A percentile compares a stretch with the other conserved stretches of the same genome.
phyloP scores from a whole-genome alignment of 495 filamentous ascomycete genomes.

The Penicillium fimorum region DNA sequence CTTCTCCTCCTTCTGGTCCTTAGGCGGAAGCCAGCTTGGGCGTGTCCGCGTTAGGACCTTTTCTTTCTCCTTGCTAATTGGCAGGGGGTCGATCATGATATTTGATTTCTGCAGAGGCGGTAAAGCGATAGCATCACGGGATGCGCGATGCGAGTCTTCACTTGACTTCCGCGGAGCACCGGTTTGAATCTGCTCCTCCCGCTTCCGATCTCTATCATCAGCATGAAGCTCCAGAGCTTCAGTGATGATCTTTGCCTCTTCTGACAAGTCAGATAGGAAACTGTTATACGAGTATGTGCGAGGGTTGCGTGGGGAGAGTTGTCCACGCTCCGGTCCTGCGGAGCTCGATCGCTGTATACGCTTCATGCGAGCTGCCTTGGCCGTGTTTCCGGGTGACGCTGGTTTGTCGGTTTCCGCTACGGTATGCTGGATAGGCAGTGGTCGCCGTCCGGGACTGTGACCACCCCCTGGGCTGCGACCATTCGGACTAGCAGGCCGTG shows the following conservation, averaged over 20 bases:
- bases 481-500: conserved; percentile 55
- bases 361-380: conserved; percentile 35
- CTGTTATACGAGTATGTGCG: conserved; percentile 85
- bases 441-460: conserved; percentile 38
- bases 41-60: conserved; percentile 86
- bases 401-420: conserved; percentile 26
- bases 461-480: conserved; percentile 36
- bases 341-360: conserved; percentile 42
- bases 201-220: conserved; percentile 56
- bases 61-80: conserved; percentile 95
- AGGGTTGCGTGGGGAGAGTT: conserved; percentile 49
- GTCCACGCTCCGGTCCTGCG: conserved; percentile 43
- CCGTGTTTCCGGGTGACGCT: conserved; percentile 24
- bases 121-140: conserved; percentile 59
- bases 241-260: conserved; percentile 84
- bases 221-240: conserved; percentile 86
- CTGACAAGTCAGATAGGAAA: conserved; percentile 73
- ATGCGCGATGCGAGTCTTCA: conserved; percentile 54
- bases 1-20: conserved; percentile 88
- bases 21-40: conserved; percentile 93
- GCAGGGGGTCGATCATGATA: conserved; percentile 94
- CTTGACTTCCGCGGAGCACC: conserved; percentile 46
- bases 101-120: conserved; percentile 84
- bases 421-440: conserved; percentile 43
- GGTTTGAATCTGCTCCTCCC: conserved; percentile 51